Base-by-base conservation (phyloP, 257 asterid genomes). In the Rhazya stricta region DNA sequence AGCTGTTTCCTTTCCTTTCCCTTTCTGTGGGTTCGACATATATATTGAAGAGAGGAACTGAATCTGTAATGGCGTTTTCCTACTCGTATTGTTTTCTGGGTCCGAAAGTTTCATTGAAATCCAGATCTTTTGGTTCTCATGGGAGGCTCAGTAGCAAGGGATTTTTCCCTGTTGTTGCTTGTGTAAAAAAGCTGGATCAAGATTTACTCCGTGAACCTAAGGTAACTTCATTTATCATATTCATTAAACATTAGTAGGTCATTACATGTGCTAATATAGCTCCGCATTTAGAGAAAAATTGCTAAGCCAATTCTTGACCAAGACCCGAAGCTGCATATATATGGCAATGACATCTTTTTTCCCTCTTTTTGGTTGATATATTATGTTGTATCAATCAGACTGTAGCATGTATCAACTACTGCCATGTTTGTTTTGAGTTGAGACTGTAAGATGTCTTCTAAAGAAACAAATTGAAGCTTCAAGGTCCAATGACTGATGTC, bases 41-140 rank as follows among this genome's bases (percentile, higher is more conserved):
- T 6, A 6, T 39, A 39, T 39, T 39, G 43, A 58, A 30, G 34
- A 29, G 68, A 19, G 32, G 34, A 42, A 56, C 18, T 37, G 69
- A 72, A 27, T 37, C 56, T 46, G 45, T 57, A 50, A 89, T 88
- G 97, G 84, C 91, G 36, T 77, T 81, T 76, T 82, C 90, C 15
- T 80, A 75, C 76, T 76, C 86, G 37, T 79, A 82, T 67, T 83
- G 78, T 66, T 79, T 85, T 78, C 84, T 61, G 60, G 79, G 85
- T 46, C 87, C 84, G 0, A 83, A 75, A 78, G 62, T 79, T 13
- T 43, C 79, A 25, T 46, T 85, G 23, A 78, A 67, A 73, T 66
- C 75, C 74, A 79, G 71, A 50, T 60, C 46, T 41, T 29, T 76
- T 29, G 41, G 74, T 82, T 76, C 79, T 42, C 65, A 74, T 32